Conservation (phyloP, 495 filamentous ascomycete species). For the Astrocystis sublimbata region DNA sequence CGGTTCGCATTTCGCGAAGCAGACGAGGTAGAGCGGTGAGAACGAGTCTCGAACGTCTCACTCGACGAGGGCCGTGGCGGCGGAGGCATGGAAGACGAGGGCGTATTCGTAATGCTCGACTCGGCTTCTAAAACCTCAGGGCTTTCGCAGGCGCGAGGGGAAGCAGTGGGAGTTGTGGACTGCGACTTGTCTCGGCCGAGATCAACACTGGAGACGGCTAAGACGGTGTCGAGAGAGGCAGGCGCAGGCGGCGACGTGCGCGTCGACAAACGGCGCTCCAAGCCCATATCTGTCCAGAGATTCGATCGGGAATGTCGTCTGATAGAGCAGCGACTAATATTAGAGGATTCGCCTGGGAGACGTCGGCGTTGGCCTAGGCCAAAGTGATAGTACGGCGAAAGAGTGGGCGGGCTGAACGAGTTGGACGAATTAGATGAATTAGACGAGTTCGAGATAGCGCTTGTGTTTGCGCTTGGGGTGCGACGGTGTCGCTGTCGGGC, state of each 20-base stretch:
- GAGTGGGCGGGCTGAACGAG: slow-evolving; percentile 32
- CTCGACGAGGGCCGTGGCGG: slow-evolving; percentile 17
- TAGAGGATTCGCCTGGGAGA: slow-evolving; percentile 17
- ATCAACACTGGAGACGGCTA: slow-evolving; percentile 28
- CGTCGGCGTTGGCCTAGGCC: slow-evolving; percentile 17
- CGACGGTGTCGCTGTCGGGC: slow-evolving; percentile 26
- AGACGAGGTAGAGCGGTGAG: slow-evolving; percentile 54
- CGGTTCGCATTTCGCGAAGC: slow-evolving; percentile 68
- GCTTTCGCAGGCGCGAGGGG: slow-evolving; percentile 21
- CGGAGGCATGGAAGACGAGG: slow-evolving; percentile 28
- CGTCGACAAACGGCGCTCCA: slow-evolving; percentile 27
- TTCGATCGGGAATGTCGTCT: slow-evolving; percentile 20
- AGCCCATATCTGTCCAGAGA: slow-evolving; percentile 25
- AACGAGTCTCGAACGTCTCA: slow-evolving; percentile 46
- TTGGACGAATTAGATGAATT: too few species aligned
- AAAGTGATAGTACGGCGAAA: slow-evolving; percentile 16
- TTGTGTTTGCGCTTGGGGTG: slow-evolving; percentile 18
- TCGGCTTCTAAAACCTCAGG: slow-evolving; percentile 24
- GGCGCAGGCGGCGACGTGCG: slow-evolving; percentile 24
- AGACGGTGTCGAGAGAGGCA: slow-evolving; percentile 35
- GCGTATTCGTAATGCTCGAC: slow-evolving; percentile 23
- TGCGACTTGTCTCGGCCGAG: slow-evolving; percentile 23
- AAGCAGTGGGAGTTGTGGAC: slow-evolving; percentile 10
- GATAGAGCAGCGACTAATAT: slow-evolving; percentile 24
- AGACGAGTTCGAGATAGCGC: too few species aligned